phyloP scores from a whole-genome alignment of 441 rosid species.

The Corymbia calophylla region DNA sequence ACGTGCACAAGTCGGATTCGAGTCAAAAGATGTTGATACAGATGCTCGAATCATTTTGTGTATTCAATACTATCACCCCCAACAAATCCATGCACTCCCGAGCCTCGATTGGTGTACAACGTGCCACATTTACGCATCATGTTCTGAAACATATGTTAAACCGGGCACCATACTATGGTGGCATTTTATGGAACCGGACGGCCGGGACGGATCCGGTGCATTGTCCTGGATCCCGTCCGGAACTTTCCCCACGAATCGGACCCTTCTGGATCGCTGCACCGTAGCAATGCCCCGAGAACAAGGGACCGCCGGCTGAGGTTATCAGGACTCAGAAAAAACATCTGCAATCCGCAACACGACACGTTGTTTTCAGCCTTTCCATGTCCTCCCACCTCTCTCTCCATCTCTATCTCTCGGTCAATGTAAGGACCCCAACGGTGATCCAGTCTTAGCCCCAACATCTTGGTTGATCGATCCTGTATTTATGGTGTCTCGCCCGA shows the following conservation, averaged over 20 bases:
- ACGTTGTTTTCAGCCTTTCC: background rate
- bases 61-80: background rate
- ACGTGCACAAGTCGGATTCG: fast-evolving
- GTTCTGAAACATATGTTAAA: background rate
- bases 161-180: background rate
- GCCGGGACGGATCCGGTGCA: background rate
- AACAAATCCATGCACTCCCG: background rate
- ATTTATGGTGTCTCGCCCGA: background rate
- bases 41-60: background rate
- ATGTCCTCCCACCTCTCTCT: background rate
- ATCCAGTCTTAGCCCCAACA: background rate
- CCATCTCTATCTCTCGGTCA: background rate
- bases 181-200: background rate
- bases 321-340: background rate
- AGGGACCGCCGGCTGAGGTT: background rate
- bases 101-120: no score
- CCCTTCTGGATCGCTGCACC: background rate
- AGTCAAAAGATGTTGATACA: background rate
- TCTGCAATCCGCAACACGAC: background rate
- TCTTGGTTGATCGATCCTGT: background rate
- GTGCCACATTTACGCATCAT: background rate
- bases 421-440: background rate
- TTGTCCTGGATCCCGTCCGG: background rate
- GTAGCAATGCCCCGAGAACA: background rate
- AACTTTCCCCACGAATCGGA: background rate